Evolutionary conservation across 2,329 filamentous ascomycete genomes (phyloP).

Genomic region (Fusarium pseudonygamai): DNA sequence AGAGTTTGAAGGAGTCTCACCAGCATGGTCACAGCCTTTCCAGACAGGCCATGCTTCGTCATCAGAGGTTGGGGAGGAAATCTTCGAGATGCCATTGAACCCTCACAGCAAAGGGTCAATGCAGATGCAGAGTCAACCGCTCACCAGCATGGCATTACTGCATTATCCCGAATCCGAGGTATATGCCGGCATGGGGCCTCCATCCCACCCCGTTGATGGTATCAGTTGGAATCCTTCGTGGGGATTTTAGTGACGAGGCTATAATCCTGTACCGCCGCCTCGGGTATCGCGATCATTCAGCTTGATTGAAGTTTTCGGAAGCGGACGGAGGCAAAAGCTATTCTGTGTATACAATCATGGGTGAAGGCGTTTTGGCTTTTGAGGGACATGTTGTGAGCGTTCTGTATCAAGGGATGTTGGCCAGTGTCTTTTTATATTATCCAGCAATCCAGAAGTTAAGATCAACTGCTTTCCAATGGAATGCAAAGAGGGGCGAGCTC

Average conservation of each 20-base stretch:
- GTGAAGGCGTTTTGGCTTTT: background rate
- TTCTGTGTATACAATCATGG: background rate
- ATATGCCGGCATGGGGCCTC: constrained; percentile 22
- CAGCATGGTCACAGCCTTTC: constrained; percentile 37
- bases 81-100: constrained; percentile 38
- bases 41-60: constrained; percentile 27
- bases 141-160: constrained; percentile 7
- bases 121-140: constrained; percentile 18
- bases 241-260: constrained; percentile 27
- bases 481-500: background rate
- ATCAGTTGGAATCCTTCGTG: constrained; percentile 32
- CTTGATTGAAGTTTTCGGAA: background rate
- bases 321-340: background rate
- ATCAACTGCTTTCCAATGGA: background rate
- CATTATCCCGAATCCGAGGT: constrained; percentile 19
- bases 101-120: constrained; percentile 25
- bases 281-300: background rate
- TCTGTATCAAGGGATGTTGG: constrained; percentile 4
- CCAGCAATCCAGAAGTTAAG: background rate
- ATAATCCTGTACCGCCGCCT: background rate
- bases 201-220: constrained; percentile 12
- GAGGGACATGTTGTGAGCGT: constrained; percentile 7
- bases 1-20: constrained; percentile 32
- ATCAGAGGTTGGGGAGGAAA: constrained; percentile 35
- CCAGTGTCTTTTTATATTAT: background rate